Base-by-base conservation (phyloP, 1,284 basidiomycete species). In the Microbotryum scabiosae region DNA sequence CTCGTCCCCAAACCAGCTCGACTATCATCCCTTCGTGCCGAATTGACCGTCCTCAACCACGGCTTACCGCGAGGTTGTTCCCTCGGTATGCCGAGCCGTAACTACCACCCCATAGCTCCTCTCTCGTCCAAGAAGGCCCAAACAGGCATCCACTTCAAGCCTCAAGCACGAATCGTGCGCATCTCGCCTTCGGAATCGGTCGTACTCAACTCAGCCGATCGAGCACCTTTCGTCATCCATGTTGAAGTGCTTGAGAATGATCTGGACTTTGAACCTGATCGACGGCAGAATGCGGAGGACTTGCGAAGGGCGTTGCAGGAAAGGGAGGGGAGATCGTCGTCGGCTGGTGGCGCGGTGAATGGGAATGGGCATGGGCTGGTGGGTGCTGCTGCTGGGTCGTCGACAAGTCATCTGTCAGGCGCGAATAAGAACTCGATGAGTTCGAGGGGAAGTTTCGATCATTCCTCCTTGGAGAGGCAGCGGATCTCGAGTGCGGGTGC, bases 181-280 rank as follows among this genome's bases (percentile, higher is more conserved):
- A 96, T 99, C 74, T 93, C 93, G 20, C 94, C 96, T 3, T 90
- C 92, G 25, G 96, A 99, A 78, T 90, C 90, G 49, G 96, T 98
- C 43, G 96, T 98, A 6, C 83, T 99, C 51, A 99, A 99, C 74
- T 98, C 94, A 44, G 96, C 96, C 3, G 93, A 98, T 75, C 83
- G 88, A 52, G 93, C 91, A 1, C 96, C 96, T 2, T 99, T 90
- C 73, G 80, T 99, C 41, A 81, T 99, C 18, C 82, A 97, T 64
- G 84, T 98, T 59, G 96, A 99, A 76, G 86, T 98, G 54, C 80
- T 98, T 36, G 83, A 86, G 68, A 85, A 85, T 57, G 94, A 98
- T 71, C 81, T 99, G 26, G 89, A 96, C 74, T 98, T 99, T 75
- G 90, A 97, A 72, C 90, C 96, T 1, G 75, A 77, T 12, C 86